These are phyloP conservation scores for Suhomyces emberorum DNA, from an alignment of 805 yeast species.

Conservation along the genomic window DNA sequence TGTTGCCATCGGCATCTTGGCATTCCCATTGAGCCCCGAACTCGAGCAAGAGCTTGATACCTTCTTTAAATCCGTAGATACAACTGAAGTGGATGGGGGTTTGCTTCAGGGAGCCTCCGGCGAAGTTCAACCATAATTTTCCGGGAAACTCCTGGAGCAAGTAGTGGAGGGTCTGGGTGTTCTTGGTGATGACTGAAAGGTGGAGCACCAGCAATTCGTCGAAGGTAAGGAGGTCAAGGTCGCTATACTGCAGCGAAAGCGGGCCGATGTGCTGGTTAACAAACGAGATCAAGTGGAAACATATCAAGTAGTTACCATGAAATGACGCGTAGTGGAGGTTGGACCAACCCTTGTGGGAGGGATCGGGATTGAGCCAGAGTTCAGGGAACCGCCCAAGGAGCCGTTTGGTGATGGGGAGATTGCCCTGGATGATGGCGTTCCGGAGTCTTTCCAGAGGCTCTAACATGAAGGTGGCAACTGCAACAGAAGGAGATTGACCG, in stretches of 20 bases:
- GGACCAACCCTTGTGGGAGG: slow-evolving; percentile 70
- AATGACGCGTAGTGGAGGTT: slow-evolving; percentile 78
- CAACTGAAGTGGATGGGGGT: slow-evolving; percentile 74
- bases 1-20: slow-evolving; percentile 32
- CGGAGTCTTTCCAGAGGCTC: slow-evolving; percentile 69
- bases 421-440: slow-evolving; percentile 61
- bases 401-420: slow-evolving; percentile 59
- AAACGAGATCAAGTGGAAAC: slow-evolving; percentile 53
- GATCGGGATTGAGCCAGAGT: slow-evolving; percentile 64
- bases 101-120: slow-evolving; percentile 42
- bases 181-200: slow-evolving; percentile 54
- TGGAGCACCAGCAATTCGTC: slow-evolving; percentile 66
- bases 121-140: slow-evolving; percentile 51
- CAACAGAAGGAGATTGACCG: no score
- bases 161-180: slow-evolving; percentile 69
- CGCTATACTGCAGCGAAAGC: slow-evolving; percentile 13
- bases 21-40: slow-evolving; percentile 56
- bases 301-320: slow-evolving; percentile 66
- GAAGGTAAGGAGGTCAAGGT: slow-evolving; percentile 44
- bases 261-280: slow-evolving; percentile 28
- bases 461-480: slow-evolving; percentile 46
- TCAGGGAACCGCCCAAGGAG: slow-evolving; percentile 67
- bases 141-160: slow-evolving; percentile 51
- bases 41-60: slow-evolving; percentile 61
- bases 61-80: slow-evolving; percentile 54